phyloP scores from a whole-genome alignment of 257 asterid species.

The Phtheirospermum japonicum region DNA sequence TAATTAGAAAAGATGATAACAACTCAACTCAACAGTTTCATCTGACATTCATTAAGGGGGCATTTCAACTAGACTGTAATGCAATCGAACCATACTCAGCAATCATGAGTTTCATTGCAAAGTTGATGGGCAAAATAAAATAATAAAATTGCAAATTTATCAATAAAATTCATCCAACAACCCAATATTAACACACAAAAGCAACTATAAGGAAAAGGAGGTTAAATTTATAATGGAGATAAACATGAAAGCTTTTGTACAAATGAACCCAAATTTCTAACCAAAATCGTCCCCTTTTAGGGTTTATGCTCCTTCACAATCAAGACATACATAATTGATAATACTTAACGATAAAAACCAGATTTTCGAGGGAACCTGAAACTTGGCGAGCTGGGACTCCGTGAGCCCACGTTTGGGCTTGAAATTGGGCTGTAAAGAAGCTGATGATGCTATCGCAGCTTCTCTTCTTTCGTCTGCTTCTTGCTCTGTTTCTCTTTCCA shows the following conservation, averaged over 20 bases:
- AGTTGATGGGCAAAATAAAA: not conserved
- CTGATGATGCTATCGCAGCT: slow-evolving; percentile 62
- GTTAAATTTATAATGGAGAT: not conserved
- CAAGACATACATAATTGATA: not conserved
- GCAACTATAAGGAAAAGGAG: not conserved
- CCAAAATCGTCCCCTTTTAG: slow-evolving; percentile 18
- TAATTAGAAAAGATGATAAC: not conserved
- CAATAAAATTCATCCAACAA: not conserved
- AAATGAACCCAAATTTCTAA: too few relatives aligned
- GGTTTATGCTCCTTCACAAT: slow-evolving; percentile 8
- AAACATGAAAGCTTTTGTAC: not conserved
- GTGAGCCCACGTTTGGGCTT: slow-evolving; percentile 44
- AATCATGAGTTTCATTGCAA: not conserved
- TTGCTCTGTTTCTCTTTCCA: slow-evolving; percentile 38
- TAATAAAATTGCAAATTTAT: not conserved
- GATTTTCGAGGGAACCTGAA: slow-evolving; percentile 47
- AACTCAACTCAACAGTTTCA: too few relatives aligned
- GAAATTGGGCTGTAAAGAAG: slow-evolving; percentile 52
- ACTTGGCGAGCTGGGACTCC: slow-evolving; percentile 61
- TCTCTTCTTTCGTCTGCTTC: slow-evolving; percentile 60
- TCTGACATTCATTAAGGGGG: too few relatives aligned
- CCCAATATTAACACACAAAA: not conserved
- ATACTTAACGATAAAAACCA: not conserved
- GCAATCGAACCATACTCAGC: not conserved
- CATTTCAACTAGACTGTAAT: not conserved